Base-by-base conservation (phyloP, 805 yeast genomes). In the Candida silvicultrix region DNA sequence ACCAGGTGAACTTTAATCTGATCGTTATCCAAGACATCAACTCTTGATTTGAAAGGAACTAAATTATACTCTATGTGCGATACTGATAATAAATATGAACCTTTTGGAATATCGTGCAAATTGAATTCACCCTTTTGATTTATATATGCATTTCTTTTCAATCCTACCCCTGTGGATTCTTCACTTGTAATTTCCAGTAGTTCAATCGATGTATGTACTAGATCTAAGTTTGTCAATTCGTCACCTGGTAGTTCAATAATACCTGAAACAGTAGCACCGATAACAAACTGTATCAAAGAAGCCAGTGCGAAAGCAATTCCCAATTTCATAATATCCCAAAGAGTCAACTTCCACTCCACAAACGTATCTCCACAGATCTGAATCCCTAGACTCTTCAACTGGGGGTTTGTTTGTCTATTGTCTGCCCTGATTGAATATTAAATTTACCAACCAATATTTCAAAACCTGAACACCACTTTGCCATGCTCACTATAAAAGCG, bases 61-160 rank as follows among this genome's bases (percentile, higher is more conserved):
- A 57, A 43, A 42, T 58, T 57, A 48, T 49, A 56, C 10, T 51
- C 51, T 8, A 50, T 43, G 2, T 62, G 57, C 2, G 44, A 34
- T 6, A 51, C 42, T 2, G 53, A 41, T 14, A 58, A 37, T 3
- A 56, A 7, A 22, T 56, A 58, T 5, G 51, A 34, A 1, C 64
- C 64, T 9, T 41, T 23, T 2, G 51, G 45, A 22, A 59, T 32
- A 16, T 46, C 23, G 2, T 29, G 25, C 35, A 59, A 36, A 18
- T 42, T 29, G 36, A 59, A 59, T 0, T 32, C 18, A 1, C 59
- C 60, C 21, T 48, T 45, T 2, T 29, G 5, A 10, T 49, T 43
- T 3, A 55, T 42, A 28, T 39, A 45, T 2, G 51, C 49, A 2
- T 29, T 35, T 28, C 41, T 50, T 20, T 42, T 43, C 38, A 9